A percentile compares a stretch with the other conserved stretches of the same genome.
phyloP scores from a whole-genome alignment of 768 basidiomycete species.

The Lactarius vividus region DNA sequence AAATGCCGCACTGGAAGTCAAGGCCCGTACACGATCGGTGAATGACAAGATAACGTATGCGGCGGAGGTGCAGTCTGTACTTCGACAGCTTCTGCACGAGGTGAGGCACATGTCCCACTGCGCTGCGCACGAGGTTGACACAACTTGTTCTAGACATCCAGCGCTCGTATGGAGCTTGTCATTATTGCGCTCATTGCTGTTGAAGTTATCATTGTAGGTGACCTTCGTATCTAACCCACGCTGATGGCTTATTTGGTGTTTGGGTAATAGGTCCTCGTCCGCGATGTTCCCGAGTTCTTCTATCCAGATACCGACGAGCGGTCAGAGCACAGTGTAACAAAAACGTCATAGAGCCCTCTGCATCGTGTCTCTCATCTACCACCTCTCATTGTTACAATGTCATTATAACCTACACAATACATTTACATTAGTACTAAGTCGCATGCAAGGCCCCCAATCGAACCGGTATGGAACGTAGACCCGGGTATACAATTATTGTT shows the following conservation, averaged over 20 bases:
- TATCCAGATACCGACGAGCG: conserved; percentile 30
- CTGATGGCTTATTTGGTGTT: conserved; percentile 1
- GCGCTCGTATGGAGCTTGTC: conserved; percentile 91
- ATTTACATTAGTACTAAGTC: neutral
- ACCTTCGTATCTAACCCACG: neutral
- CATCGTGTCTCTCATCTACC: neutral
- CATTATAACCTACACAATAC: neutral
- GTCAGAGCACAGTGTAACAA: conserved; percentile 4
- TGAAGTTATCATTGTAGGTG: conserved; percentile 84
- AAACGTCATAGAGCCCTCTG: neutral
- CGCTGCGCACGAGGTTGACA: conserved; percentile 15
- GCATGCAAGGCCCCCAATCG: neutral
- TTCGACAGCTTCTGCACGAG: conserved; percentile 54
- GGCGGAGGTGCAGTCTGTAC: conserved; percentile 83
- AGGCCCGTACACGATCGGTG: conserved; percentile 70
- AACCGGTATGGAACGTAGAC: neutral
- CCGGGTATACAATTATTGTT: neutral
- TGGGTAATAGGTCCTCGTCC: conserved; percentile 58
- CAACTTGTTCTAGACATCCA: conserved; percentile 58
- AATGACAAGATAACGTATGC: conserved; percentile 94
- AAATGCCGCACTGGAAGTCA: conserved; percentile 83
- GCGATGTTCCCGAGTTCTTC: conserved; percentile 77
- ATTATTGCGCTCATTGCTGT: conserved; percentile 95
- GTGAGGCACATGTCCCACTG: conserved; percentile 8
- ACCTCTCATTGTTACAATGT: conserved; percentile 8